Percentiles rank a stretch among this genome's conserved stretches.
phyloP scores from a whole-genome alignment of 2,329 filamentous ascomycete genomes.

The Chaetomium strumarium region DNA sequence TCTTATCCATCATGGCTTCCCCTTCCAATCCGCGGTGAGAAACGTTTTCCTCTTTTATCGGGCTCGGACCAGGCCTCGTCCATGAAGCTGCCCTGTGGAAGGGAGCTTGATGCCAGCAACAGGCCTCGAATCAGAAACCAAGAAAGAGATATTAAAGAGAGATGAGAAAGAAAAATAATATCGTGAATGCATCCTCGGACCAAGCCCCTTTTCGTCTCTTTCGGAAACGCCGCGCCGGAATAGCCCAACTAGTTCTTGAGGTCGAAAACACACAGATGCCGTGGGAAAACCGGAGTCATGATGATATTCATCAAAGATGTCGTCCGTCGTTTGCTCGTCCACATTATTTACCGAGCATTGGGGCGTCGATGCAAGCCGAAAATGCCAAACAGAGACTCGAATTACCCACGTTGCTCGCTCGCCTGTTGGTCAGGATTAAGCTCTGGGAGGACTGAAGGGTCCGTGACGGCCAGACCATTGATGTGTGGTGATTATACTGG shows the following conservation, averaged over 20 bases:
- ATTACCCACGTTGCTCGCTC: no score
- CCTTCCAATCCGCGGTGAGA: neutral
- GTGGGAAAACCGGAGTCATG: constrained; percentile 3
- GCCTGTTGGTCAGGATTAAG: no score
- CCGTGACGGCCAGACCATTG: neutral
- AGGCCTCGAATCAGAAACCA: neutral
- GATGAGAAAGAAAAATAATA: neutral
- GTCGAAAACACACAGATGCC: constrained; percentile 2
- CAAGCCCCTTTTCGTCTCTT: neutral
- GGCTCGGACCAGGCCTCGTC: neutral
- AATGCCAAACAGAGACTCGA: neutral
- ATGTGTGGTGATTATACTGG: neutral
- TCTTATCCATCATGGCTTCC: constrained; percentile 7
- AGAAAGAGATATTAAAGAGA: neutral
- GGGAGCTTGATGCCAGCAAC: constrained; percentile 11
- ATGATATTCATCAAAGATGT: constrained; percentile 14
- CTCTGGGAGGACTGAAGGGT: no score
- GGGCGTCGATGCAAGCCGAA: neutral
- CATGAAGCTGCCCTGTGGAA: constrained; percentile 5
- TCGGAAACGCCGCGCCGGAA: constrained; percentile 10
- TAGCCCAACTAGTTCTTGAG: neutral
- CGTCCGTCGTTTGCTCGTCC: constrained; percentile 6
- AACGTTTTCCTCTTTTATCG: neutral
- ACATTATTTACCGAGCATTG: constrained; percentile 1
- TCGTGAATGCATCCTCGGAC: constrained; percentile 1